Conservation (phyloP, 257 asterid genomes). For the Solanum paucissectum region DNA sequence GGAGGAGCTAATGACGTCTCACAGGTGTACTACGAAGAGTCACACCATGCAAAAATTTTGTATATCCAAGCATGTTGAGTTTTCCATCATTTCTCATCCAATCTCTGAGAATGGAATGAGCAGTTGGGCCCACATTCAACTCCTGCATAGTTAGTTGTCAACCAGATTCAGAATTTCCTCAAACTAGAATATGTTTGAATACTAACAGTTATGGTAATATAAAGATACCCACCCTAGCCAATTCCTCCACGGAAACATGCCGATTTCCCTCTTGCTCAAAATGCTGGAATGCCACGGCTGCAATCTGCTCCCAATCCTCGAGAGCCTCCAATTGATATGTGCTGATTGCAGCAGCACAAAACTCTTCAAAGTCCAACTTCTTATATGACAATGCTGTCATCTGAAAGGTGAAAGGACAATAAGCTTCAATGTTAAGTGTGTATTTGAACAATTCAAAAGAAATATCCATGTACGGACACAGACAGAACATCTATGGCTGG, state of each 20-base stretch:
- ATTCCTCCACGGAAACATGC: slow-evolving; percentile 63
- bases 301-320: slow-evolving; percentile 76
- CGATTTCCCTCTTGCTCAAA: slow-evolving; percentile 84
- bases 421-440: neutral
- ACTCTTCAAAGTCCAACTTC: slow-evolving; percentile 78
- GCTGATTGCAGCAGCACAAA: slow-evolving; percentile 84
- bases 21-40: slow-evolving; percentile 66
- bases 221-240: slow-evolving; percentile 78
- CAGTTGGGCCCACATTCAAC: slow-evolving; percentile 60
- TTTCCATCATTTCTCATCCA: slow-evolving; percentile 72
- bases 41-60: slow-evolving; percentile 90
- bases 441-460: neutral
- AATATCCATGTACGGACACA: neutral
- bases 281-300: slow-evolving; percentile 56
- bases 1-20: slow-evolving; percentile 39
- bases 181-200: neutral
- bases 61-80: slow-evolving; percentile 68
- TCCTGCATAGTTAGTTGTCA: slow-evolving; percentile 38
- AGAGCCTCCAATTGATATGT: slow-evolving; percentile 81
- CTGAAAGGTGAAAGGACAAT: slow-evolving; percentile 19
- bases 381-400: slow-evolving; percentile 64
- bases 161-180: neutral
- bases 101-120: slow-evolving; percentile 63
- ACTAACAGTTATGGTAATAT: neutral
- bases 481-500: neutral